A percentile compares a stretch with the other conserved stretches of the same genome.
These are phyloP conservation scores for Tuber calosporum DNA, from an alignment of 495 filamentous ascomycete species.

Conservation along the genomic window DNA sequence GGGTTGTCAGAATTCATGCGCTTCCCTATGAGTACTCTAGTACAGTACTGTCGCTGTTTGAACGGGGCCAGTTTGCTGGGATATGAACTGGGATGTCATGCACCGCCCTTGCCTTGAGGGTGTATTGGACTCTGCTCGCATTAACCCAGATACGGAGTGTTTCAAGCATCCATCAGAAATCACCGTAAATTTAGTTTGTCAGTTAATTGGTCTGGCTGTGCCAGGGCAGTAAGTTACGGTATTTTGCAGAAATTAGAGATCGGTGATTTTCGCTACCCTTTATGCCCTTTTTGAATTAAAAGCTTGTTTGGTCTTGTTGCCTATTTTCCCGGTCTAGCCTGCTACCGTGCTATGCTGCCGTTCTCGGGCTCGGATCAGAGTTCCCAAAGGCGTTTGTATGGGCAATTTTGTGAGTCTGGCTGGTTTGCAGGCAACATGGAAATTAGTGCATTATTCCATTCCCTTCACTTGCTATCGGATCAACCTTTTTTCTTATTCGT, in stretches of 20 bases:
- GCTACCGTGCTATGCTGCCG: neutral
- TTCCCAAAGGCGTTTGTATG: neutral
- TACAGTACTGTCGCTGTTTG: neutral
- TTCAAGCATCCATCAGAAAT: neutral
- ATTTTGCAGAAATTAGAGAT: neutral
- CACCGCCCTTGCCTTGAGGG: neutral
- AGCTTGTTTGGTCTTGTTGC: neutral
- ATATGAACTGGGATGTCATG: neutral
- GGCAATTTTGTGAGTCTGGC: neutral
- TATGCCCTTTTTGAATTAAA: neutral
- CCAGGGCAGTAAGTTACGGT: neutral
- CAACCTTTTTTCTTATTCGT: neutral
- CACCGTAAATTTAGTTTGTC: neutral
- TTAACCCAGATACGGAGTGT: neutral
- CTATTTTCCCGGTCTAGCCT: neutral
- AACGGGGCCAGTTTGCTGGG: neutral
- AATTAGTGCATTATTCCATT: neutral
- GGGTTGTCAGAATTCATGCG: neutral
- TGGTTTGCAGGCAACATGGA: neutral
- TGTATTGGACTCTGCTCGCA: neutral
- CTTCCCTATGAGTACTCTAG: too few relatives aligned
- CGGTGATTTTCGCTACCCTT: neutral
- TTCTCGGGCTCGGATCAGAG: neutral
- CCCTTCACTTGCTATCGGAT: neutral
- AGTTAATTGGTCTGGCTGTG: neutral